A percentile compares a stretch with the other conserved stretches of the same genome.
phyloP scores from a whole-genome alignment of 345 rosid species.

The Rhodamnia rubescens region DNA sequence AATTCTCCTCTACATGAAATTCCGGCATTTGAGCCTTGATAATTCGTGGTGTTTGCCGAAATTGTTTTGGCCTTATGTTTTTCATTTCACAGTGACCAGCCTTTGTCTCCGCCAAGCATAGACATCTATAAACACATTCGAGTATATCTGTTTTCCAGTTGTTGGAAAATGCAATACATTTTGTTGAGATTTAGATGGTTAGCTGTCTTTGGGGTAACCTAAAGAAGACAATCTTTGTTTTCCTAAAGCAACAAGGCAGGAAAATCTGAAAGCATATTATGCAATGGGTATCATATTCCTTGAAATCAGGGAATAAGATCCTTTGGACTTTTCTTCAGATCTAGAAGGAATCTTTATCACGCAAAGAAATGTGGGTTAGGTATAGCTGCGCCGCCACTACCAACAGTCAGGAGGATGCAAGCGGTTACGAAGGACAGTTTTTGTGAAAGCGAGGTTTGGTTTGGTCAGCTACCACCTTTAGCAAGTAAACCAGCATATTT shows the following conservation, averaged over 20 bases:
- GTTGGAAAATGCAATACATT: background rate
- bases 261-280: background rate
- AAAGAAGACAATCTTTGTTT: background rate
- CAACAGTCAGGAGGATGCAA: constrained; percentile 22
- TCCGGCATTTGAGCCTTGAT: constrained; percentile 47
- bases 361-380: too few species aligned
- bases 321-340: background rate
- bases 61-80: background rate
- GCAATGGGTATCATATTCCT: background rate
- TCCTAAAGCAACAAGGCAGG: background rate
- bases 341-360: too few species aligned
- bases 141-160: background rate
- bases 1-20: constrained; percentile 35
- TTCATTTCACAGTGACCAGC: background rate
- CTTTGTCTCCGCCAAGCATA: background rate
- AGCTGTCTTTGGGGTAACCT: background rate
- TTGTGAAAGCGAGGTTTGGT: background rate
- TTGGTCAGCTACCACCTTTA: too few species aligned
- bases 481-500: background rate
- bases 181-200: background rate
- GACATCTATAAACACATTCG: background rate
- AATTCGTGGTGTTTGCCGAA: background rate
- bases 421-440: constrained; percentile 12
- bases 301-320: background rate
- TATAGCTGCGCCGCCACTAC: background rate